Base-by-base conservation (phyloP, 1,139 yeast genomes). In the Hansenula anomala region DNA sequence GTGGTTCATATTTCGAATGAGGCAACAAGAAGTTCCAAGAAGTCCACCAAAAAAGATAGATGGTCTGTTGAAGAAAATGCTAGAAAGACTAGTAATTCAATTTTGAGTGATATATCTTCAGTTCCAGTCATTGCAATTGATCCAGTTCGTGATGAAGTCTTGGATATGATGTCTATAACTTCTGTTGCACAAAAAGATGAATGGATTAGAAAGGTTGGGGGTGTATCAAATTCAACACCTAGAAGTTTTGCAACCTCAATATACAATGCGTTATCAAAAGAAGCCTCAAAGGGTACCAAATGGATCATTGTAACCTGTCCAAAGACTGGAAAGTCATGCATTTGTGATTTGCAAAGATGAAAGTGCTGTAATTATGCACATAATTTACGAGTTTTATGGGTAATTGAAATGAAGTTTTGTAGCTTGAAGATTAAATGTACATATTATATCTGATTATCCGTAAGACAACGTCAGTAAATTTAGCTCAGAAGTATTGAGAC, bases 131-230 rank as follows among this genome's bases (percentile, higher is more conserved):
- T 88, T 33, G 73, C 84, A 1, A 73, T 90, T 28, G 97, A 92
- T 55, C 78, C 76, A 2, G 64, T 77, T 15, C 73, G 83, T 43
- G 96, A 88, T 50, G 97, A 88, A 47, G 85, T 86, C 1, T 56
- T 90, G 42, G 94, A 87, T 34, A 86, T 88, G 71, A 86, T 90
- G 33, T 69, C 82, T 25, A 73, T 82, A 1, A 82, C 95, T 0
- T 81, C 95, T 0, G 70, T 90, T 17, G 71, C 72, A 30, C 88
- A 80, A 46, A 81, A 79, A 30, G 97, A 90, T 45, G 96, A 89
- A 69, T 90, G 97, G 96, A 66, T 80, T 34, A 69, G 95, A 49
- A 83, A 86, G 50, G 89, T 89, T 3, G 85, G 89, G 11, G 88
- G 89, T 30, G 73, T 81, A 2, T 73, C 85, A 3, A 67, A 66